Base-by-base conservation (phyloP, 2,329 filamentous ascomycete genomes). In the Neophaeococcomyces mojaviensis region DNA sequence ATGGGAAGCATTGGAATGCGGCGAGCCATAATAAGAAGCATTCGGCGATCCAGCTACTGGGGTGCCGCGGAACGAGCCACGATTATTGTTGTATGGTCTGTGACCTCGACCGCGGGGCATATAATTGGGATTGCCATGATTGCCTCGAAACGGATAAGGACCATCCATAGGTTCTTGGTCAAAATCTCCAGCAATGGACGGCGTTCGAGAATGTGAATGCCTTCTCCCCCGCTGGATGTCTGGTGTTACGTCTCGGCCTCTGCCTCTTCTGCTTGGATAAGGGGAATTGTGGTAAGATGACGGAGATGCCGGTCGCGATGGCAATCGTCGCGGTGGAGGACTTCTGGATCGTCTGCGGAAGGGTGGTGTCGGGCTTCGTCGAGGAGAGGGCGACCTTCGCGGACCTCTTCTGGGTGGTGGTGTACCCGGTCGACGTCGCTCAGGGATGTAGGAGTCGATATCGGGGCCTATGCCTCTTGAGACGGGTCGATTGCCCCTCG, bases 1-100 rank as follows among this genome's bases (percentile, higher is more conserved):
- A 58, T 82, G 78, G 12, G 81, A 78, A 32, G 81, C 82, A 35
- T 77, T 74, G 8, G 71, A 70, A 49, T 74, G 74, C n/a, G 81
- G 78, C 15, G 81, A 82, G 37, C 73, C 74, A 54, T 79, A 77
- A 54, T 75, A 71, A 15, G 72, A 73, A 41, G 71, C 73, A 42
- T 66, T 73, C 16, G 77, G 72, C 18, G 72, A 70, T 52, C 69
- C 67, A 55, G 78, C 77, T 44, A 77, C 73, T 32, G 81, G 76
- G n/a, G 79, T 80, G 38, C 72, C 71, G 55, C 76, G 78, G 43
- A 55, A 50, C 46, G 73, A 70, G 32, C 69, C 64, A 18, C 64
- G 64, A 48, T 71, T 66, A 39, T 67, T 54, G 49, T 64, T 64
- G 39, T 67, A 64, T 31, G 67, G 59, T 19, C 65, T 63, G 31